phyloP scores from a whole-genome alignment of 306 rosid genomes.

The Fragaria ananassa region DNA sequence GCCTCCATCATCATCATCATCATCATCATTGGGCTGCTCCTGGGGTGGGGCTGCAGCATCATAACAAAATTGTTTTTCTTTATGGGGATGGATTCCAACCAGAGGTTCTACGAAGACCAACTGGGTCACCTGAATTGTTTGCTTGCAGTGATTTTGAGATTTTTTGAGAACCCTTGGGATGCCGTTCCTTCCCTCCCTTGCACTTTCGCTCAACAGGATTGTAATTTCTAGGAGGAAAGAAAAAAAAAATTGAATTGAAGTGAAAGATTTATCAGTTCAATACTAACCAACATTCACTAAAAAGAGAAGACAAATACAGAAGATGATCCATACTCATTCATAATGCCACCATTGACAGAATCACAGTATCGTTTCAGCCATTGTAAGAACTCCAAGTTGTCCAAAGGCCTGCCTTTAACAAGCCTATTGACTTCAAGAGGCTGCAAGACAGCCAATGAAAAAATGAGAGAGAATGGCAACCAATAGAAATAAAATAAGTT shows the following conservation, averaged over 20 bases:
- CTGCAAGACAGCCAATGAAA: constrained; percentile 36
- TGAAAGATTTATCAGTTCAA: neutral
- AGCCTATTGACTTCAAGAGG: constrained; percentile 94
- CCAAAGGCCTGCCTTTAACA: constrained; percentile 94
- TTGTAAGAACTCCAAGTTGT: constrained; percentile 93
- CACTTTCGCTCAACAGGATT: constrained; percentile 78
- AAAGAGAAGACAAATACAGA: neutral
- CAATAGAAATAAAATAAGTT: too few species aligned
- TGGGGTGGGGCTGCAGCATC: too few species aligned
- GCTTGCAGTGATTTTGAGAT: constrained; percentile 67
- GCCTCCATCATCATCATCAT: too few species aligned
- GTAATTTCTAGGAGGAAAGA: constrained; percentile 58
- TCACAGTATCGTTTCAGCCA: constrained; percentile 98
- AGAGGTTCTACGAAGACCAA: constrained; percentile 28
- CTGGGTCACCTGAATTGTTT: constrained; percentile 41
- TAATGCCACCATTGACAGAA: constrained; percentile 91
- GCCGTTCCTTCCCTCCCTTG: constrained; percentile 71
- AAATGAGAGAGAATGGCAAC: neutral
- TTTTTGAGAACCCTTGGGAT: constrained; percentile 50
- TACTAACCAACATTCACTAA: neutral
- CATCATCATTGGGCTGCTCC: too few species aligned
- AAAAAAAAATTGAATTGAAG: neutral
- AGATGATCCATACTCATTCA: constrained; percentile 51
- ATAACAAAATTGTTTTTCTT: neutral
- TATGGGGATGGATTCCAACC: constrained; percentile 22